These are phyloP conservation scores for Exophiala sideris DNA, from an alignment of 2,329 filamentous ascomycete species.

Conservation along the genomic window DNA sequence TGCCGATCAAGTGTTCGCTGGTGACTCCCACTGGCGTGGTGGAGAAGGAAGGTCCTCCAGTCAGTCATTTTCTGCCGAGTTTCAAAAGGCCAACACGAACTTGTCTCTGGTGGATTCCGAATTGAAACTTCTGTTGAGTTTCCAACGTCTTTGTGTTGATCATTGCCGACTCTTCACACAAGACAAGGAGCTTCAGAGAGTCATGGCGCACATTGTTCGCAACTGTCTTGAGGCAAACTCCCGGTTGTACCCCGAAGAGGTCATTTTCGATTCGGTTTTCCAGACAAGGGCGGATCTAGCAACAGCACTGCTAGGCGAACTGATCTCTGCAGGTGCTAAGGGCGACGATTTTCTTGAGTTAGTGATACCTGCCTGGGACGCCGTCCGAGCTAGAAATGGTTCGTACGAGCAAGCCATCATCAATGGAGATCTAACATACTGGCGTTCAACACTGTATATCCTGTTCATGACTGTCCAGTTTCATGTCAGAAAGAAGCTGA, in stretches of 20 bases:
- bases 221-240: constrained; percentile 78
- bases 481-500: constrained; percentile 39
- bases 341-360: constrained; percentile 53
- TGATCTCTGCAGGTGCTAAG: constrained; percentile 58
- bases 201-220: constrained; percentile 70
- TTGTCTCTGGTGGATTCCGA: constrained; percentile 90
- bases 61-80: constrained; percentile 66
- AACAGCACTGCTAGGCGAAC: constrained; percentile 74
- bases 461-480: constrained; percentile 75
- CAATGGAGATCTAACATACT: constrained; percentile 63
- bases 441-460: constrained; percentile 77
- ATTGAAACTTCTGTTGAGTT: constrained; percentile 71
- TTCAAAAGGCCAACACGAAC: constrained; percentile 84
- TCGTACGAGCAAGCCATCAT: constrained; percentile 60
- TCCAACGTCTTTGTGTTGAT: constrained; percentile 84
- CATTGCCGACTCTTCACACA: constrained; percentile 62
- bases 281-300: constrained; percentile 75
- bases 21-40: constrained; percentile 79
- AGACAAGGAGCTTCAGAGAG: constrained; percentile 58
- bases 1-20: constrained; percentile 70
- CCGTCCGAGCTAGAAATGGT: constrained; percentile 52
- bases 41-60: background rate
- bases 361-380: constrained; percentile 59
- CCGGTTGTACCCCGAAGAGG: constrained; percentile 67
- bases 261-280: constrained; percentile 75